Evolutionary conservation across 192 early-diverging fungal species (phyloP), one percentile per base, ranked within the genome.

Genomic region (Backusella macrospora): DNA sequence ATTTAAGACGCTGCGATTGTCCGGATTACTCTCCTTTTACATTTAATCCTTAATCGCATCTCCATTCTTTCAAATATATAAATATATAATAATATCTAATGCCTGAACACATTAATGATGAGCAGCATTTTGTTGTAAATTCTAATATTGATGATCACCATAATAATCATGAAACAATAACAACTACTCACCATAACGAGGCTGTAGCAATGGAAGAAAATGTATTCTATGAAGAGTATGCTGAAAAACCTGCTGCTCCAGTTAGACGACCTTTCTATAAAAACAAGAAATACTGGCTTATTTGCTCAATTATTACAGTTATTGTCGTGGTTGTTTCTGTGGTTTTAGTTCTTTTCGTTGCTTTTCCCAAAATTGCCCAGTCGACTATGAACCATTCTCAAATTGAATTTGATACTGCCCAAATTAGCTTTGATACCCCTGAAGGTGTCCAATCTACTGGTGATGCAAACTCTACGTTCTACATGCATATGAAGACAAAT

Each of bases 311-410:
- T 37, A 63, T 86, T 68, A 82, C 74, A 6, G 74, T 83, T n/a
- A 78, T 90, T 43, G 43, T 84, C 29, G 40, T 83, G n/a, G 74
- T 81, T 18, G 82, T 87, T 34, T 73, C 86, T 8, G 80, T 88
- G 8, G 81, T 80, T 34, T 42, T 90, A 4, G 72, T 76, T 23
- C 67, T 88, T 37, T 87, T 87, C 59, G 88, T 88, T 5, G 77
- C 83, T 63, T 76, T 89, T 64, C 88, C 88, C 26, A 81, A 77
- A 67, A 73, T 88, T 62, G 83, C 85, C 18, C 84, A 86, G 77
- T 46, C 64, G 4, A 77, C 79, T 40, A 72, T 88, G 45, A 82
- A 89, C 68, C 44, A 84, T 16, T 73, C 81, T 3, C 67, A 64
- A 29, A 78, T 88, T 47, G 44, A 45, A 23, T 75, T 88, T 47